Percentiles rank a stretch among this genome's conserved stretches.
Evolutionary conservation across 306 rosid species (phyloP).

Genomic region (Ziziphus jujuba): DNA sequence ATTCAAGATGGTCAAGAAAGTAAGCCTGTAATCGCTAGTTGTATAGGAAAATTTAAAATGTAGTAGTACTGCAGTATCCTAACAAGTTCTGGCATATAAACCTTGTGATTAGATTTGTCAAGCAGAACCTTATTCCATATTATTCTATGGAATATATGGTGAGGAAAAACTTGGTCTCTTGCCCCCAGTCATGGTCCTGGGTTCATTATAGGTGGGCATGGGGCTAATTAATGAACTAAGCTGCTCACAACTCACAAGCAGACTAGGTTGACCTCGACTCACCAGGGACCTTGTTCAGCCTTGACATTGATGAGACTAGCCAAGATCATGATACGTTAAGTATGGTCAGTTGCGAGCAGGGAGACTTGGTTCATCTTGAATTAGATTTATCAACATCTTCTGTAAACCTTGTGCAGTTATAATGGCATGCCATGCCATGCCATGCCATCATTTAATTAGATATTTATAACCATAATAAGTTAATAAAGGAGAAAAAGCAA

Average conservation of each 20-base stretch:
- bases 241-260: background rate
- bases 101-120: too few relatives aligned
- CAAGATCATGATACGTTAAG: background rate
- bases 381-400: background rate
- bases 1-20: slow-evolving; percentile 51
- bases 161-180: background rate
- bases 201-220: background rate
- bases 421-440: background rate
- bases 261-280: background rate
- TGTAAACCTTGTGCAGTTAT: slow-evolving; percentile 1
- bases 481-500: background rate
- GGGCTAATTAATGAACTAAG: slow-evolving; percentile 12
- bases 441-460: background rate
- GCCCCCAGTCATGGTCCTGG: slow-evolving; percentile 13
- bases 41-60: background rate
- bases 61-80: too few relatives aligned
- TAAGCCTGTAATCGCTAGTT: slow-evolving; percentile 29
- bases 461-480: background rate
- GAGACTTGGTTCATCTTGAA: background rate
- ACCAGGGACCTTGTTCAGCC: background rate
- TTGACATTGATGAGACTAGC: background rate
- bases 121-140: background rate
- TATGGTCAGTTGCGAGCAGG: background rate
- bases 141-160: background rate
- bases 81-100: too few relatives aligned